These are phyloP conservation scores for Auriscalpium microsporum DNA, from an alignment of 768 basidiomycete species.

Conservation along the genomic window DNA sequence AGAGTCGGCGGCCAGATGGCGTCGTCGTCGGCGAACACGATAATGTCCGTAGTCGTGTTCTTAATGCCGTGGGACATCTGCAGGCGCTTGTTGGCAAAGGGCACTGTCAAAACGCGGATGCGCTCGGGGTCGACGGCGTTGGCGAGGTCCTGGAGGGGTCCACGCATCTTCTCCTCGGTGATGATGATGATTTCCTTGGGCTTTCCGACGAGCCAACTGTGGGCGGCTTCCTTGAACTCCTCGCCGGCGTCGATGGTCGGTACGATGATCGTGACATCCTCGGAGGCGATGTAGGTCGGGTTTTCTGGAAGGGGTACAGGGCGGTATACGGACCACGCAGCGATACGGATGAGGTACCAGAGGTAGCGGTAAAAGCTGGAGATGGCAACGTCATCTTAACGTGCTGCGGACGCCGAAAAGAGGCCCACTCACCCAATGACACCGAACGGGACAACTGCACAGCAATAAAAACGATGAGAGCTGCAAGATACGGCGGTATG, in stretches of 20 bases:
- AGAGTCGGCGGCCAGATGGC: slow-evolving; percentile 93
- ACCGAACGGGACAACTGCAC: slow-evolving; percentile 78
- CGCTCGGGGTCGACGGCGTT: slow-evolving; percentile 76
- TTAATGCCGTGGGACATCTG: slow-evolving; percentile 94
- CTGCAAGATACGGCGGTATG: background rate
- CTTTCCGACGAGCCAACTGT: slow-evolving; percentile 86
- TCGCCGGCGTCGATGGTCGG: slow-evolving; percentile 95
- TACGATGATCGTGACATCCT: slow-evolving; percentile 95
- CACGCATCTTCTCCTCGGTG: slow-evolving; percentile 85
- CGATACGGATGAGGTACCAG: slow-evolving; percentile 83
- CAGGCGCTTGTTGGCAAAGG: slow-evolving; percentile 87
- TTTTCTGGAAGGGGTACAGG: slow-evolving; percentile 88
- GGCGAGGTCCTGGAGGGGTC: slow-evolving; percentile 82
- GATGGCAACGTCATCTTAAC: background rate
- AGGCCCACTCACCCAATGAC: slow-evolving; percentile 62
- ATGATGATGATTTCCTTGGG: slow-evolving; percentile 78
- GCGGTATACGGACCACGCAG: slow-evolving; percentile 71
- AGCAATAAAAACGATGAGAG: slow-evolving; percentile 2
- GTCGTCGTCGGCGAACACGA: slow-evolving; percentile 92
- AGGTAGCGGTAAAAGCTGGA: slow-evolving; percentile 85
- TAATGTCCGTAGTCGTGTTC: slow-evolving; percentile 85
- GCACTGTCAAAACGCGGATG: slow-evolving; percentile 83
- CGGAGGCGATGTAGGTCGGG: slow-evolving; percentile 81
- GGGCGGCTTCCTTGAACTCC: slow-evolving; percentile 89
- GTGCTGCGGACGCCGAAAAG: background rate